A percentile compares a stretch with the other conserved stretches of the same genome.
Evolutionary conservation across 805 yeast genomes (phyloP).

Genomic region (Candida jianshihensis): DNA sequence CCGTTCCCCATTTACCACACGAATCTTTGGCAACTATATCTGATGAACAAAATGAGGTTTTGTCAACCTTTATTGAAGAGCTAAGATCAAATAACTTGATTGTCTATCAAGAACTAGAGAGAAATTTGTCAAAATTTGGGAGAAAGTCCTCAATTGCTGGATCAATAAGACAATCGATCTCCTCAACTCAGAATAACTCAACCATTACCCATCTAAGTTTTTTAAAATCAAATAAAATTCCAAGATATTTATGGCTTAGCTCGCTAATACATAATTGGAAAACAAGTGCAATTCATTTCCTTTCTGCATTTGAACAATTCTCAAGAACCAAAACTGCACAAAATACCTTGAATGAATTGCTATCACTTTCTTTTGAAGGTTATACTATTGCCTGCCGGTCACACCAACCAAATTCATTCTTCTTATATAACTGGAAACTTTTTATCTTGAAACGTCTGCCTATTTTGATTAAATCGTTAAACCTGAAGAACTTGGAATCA

Average conservation of each 20-base stretch:
- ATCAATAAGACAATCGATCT: slow-evolving; percentile 8
- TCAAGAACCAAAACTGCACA: slow-evolving; percentile 23
- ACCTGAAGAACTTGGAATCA: slow-evolving; percentile 21
- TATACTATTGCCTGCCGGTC: slow-evolving; percentile 30
- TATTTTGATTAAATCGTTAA: slow-evolving; percentile 29
- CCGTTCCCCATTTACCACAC: slow-evolving; percentile 9
- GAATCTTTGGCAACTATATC: slow-evolving; percentile 4
- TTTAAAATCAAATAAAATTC: slow-evolving; percentile 16
- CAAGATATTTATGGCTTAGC: slow-evolving; percentile 30
- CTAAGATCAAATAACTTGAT: slow-evolving; percentile 3
- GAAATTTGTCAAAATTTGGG: slow-evolving; percentile 5
- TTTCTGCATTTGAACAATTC: slow-evolving; percentile 26
- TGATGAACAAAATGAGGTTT: slow-evolving; percentile 7
- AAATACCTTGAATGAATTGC: slow-evolving; percentile 30
- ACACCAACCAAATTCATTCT: slow-evolving; percentile 25
- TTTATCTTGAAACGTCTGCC: slow-evolving; percentile 43
- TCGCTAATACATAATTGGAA: slow-evolving; percentile 30
- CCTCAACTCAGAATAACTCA: not conserved
- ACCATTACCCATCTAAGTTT: slow-evolving; percentile 9
- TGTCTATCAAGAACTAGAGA: slow-evolving; percentile 12
- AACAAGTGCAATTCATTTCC: slow-evolving; percentile 23
- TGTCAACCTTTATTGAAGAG: slow-evolving; percentile 8
- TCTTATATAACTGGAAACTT: slow-evolving; percentile 36
- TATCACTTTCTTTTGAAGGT: slow-evolving; percentile 39
- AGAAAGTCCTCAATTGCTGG: slow-evolving; percentile 12